Evolutionary conservation across 306 rosid species (phyloP).

Genomic region (Hippophae gyantsensis): DNA sequence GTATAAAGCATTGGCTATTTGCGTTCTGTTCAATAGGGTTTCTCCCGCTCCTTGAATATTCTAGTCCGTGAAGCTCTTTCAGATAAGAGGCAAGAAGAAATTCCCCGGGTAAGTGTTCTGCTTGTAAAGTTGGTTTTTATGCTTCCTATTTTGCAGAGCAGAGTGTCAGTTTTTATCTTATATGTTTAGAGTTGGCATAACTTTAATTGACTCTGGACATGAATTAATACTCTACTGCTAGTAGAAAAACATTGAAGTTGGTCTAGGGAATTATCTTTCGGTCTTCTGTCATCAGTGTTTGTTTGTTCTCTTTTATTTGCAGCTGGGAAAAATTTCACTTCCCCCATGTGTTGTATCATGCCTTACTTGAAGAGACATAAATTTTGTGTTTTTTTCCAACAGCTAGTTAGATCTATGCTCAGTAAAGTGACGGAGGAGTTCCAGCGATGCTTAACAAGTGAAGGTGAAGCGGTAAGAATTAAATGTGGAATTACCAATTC

Average conservation of each 20-base stretch:
- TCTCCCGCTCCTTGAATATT: conserved; percentile 37
- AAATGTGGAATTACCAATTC: background rate
- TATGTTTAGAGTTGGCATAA: background rate
- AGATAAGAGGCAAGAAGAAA: conserved; percentile 65
- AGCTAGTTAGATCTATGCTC: conserved; percentile 72
- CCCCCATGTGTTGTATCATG: background rate
- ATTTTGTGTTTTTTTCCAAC: conserved; percentile 9
- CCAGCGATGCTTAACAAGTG: conserved; percentile 47
- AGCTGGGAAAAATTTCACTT: background rate
- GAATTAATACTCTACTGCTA: background rate
- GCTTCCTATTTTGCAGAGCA: background rate
- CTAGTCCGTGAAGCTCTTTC: conserved; percentile 57
- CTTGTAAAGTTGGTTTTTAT: conserved; percentile 3
- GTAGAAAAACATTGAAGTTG: too few species aligned
- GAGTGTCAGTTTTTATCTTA: background rate
- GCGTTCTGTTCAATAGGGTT: conserved; percentile 39
- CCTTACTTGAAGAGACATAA: conserved; percentile 1
- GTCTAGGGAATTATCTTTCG: too few species aligned
- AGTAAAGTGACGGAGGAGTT: conserved; percentile 70
- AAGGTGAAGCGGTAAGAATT: conserved; percentile 36
- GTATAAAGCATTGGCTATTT: conserved; percentile 1
- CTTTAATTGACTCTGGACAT: background rate
- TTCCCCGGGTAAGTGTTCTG: conserved; percentile 54
- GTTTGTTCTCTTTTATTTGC: background rate
- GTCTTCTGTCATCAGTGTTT: background rate